phyloP scores from a whole-genome alignment of 345 rosid species.

The Gossypium bickii region DNA sequence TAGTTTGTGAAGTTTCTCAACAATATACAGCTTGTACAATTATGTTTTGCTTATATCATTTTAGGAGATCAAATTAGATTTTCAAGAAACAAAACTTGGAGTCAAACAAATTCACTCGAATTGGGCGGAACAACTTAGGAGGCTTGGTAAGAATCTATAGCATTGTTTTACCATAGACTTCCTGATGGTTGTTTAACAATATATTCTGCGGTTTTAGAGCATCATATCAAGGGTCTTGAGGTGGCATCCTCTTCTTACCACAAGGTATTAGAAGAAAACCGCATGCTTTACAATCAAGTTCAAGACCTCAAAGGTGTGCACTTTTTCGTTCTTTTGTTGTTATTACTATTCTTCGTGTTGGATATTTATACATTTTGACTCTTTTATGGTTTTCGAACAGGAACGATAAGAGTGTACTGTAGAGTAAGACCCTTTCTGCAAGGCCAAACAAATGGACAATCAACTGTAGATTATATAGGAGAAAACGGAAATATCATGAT shows the following conservation, averaged over 20 bases:
- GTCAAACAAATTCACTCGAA: conserved; percentile 56
- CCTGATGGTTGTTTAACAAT: neutral
- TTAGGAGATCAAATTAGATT: conserved; percentile 60
- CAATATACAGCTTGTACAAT: neutral
- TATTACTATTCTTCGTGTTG: neutral
- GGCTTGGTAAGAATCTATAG: conserved; percentile 48
- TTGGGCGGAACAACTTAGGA: conserved; percentile 59
- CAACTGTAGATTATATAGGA: conserved; percentile 84
- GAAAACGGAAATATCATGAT: conserved; percentile 96
- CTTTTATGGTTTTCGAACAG: conserved; percentile 33
- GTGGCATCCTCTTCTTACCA: conserved; percentile 75
- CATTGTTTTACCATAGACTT: neutral
- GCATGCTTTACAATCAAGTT: conserved; percentile 91
- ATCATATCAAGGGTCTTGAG: conserved; percentile 69
- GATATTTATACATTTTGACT: neutral
- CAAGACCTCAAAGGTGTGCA: conserved; percentile 89
- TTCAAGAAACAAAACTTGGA: conserved; percentile 47
- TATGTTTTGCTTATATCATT: conserved; percentile 9
- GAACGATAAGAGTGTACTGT: conserved; percentile 84
- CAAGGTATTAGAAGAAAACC: conserved; percentile 82
- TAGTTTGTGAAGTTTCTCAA: neutral
- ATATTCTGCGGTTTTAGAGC: conserved; percentile 34
- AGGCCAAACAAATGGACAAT: conserved; percentile 55
- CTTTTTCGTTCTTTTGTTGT: neutral
- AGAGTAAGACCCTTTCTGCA: conserved; percentile 85